Evolutionary conservation across 805 yeast genomes (phyloP).

Genomic region (Candida odintsovae): DNA sequence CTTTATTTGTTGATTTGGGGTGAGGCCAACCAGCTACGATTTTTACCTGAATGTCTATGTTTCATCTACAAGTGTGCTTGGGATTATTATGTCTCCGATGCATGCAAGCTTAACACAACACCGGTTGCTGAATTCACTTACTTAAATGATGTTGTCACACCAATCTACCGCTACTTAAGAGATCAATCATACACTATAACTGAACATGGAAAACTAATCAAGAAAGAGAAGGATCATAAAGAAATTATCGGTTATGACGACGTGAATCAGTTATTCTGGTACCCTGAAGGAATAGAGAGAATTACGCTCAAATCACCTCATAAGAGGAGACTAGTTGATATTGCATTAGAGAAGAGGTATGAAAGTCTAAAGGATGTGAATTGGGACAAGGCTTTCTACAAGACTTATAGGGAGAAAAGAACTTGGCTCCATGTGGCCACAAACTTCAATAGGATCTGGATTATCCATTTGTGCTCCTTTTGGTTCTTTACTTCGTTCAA

Average conservation of each 20-base stretch:
- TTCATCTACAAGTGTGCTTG: slow-evolving; percentile 78
- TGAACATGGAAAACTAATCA: slow-evolving; percentile 38
- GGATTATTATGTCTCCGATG: slow-evolving; percentile 50
- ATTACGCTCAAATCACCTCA: slow-evolving; percentile 39
- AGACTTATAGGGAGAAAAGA: slow-evolving; percentile 70
- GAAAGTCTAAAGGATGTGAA: slow-evolving; percentile 42
- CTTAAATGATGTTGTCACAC: slow-evolving; percentile 65
- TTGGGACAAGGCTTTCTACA: slow-evolving; percentile 65
- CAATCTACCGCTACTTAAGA: slow-evolving; percentile 57
- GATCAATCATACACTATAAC: slow-evolving; percentile 46
- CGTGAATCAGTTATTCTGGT: slow-evolving; percentile 85
- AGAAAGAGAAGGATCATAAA: slow-evolving; percentile 57
- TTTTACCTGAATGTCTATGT: slow-evolving; percentile 84
- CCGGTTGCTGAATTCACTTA: slow-evolving; percentile 35
- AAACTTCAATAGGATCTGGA: slow-evolving; percentile 77
- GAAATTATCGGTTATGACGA: slow-evolving; percentile 83
- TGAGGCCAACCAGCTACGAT: slow-evolving; percentile 79
- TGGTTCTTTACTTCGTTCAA: slow-evolving; percentile 77
- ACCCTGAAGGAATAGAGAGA: slow-evolving; percentile 60
- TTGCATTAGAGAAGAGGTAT: slow-evolving; percentile 50
- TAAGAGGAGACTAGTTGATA: slow-evolving; percentile 42
- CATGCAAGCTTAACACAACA: slow-evolving; percentile 21
- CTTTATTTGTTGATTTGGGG: slow-evolving; percentile 82
- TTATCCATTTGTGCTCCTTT: slow-evolving; percentile 64
- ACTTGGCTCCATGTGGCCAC: slow-evolving; percentile 72